Conservation (phyloP, 495 filamentous ascomycete genomes). For the Penicillium simplicissimum region DNA sequence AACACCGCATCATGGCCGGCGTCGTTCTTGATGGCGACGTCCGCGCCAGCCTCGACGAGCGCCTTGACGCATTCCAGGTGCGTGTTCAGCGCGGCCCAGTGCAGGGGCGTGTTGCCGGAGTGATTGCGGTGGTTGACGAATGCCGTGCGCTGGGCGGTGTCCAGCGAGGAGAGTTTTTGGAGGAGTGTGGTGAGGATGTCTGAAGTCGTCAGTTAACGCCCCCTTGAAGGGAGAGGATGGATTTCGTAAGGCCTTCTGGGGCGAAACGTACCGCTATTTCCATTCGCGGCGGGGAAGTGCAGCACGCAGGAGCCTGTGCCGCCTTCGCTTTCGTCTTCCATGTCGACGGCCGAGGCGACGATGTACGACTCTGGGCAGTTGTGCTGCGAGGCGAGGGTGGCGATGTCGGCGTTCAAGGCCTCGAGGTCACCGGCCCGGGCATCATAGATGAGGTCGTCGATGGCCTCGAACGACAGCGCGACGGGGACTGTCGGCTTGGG, state of each 20-base stretch:
- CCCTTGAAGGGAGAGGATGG: no score
- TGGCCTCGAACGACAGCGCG: slow-evolving; percentile 67
- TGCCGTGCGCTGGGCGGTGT: slow-evolving; percentile 20
- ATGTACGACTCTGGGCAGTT: slow-evolving; percentile 53
- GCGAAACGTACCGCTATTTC: slow-evolving; percentile 63
- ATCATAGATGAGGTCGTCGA: slow-evolving; percentile 85
- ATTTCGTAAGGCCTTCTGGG: background rate
- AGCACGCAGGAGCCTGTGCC: slow-evolving; percentile 55
- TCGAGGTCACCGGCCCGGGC: slow-evolving; percentile 72
- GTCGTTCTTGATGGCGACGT: slow-evolving; percentile 71
- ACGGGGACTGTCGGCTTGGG: slow-evolving; percentile 37
- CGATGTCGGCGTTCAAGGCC: slow-evolving; percentile 63
- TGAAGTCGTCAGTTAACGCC: slow-evolving; percentile 14
- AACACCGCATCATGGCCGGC: slow-evolving; percentile 85
- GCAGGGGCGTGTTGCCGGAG: slow-evolving; percentile 83
- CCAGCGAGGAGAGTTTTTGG: slow-evolving; percentile 36
- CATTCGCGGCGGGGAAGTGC: slow-evolving; percentile 91
- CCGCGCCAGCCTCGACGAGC: slow-evolving; percentile 71
- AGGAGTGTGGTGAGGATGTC: slow-evolving; percentile 54
- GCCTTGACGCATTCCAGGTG: slow-evolving; percentile 77
- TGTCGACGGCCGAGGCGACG: slow-evolving; percentile 65
- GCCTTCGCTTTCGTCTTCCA: slow-evolving; percentile 64
- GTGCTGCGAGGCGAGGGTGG: slow-evolving; percentile 57
- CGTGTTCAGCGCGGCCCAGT: slow-evolving; percentile 90
- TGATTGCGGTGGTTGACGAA: slow-evolving; percentile 71